Base-by-base conservation (phyloP, 2,329 filamentous ascomycete species). In the Ascomycota sp. region DNA sequence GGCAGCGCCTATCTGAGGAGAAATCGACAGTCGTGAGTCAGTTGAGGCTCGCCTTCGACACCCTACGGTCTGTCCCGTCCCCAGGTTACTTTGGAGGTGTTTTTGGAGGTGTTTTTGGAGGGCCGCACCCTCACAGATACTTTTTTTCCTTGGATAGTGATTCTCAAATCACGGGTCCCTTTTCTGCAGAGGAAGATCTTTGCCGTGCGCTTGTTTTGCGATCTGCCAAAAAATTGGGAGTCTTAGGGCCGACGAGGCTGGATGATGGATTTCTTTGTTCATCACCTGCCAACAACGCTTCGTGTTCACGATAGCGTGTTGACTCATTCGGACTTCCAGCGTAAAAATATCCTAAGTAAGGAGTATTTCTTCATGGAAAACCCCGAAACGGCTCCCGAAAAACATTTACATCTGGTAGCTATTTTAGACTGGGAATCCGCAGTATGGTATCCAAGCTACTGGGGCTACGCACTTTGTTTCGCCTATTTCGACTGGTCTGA, bases 341-440 rank as follows among this genome's bases (percentile, higher is more conserved):
- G 27, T 4, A 28, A 32, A 17, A 32, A 32, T 25, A 27, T 30
- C 10, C 27, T 30, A 11, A 21, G 30, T 20, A 20, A 27, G 12
- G 22, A 22, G 21, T 20, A 20, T n/a, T 17, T 20, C 22, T 13
- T 19, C 5, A 5, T 21, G 4, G 12, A 8, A 20, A 27, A 19
- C 20, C 4, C 26, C 26, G 27, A 10, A 13, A 4, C 5, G 23
- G 20, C 20, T 9, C 23, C 4, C 11, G 8, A 23, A n/a, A 19
- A 27, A 23, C 12, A 10, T 15, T 31, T 19, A 11, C 22, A 22
- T 9, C 20, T 34, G 4, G 17, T 23, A 21, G 33, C 29, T 11
- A 21, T 34, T 21, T 9, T 34, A 11, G 33, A 34, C 26, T 34
- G 33, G 33, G 33, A 34, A 22, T 20, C 27, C 8, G 30, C 29